Base-by-base conservation (phyloP, 352 stramenopile genomes). In the Pseudoperonospora humuli region DNA sequence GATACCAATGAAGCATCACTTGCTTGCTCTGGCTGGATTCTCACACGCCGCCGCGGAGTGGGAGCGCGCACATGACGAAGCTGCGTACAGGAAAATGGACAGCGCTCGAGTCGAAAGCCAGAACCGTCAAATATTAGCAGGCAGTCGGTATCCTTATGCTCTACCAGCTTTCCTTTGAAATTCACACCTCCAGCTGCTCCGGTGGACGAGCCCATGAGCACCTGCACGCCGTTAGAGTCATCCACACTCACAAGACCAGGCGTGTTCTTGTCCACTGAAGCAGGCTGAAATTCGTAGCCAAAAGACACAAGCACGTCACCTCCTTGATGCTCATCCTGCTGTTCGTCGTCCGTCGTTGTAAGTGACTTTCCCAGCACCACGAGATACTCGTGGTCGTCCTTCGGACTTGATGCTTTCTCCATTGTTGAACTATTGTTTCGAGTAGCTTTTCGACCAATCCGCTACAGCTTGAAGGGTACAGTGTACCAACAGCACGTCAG, bases 111-210 rank as follows among this genome's bases (percentile, higher is more conserved):
- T 0, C 59, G 64, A 48, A 93, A 93, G 32, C 48, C 43, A 9
- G 48, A 45, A 39, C 75, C 78, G 44, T 91, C 75, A 40, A 91
- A 93, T 42, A 91, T 69, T 42, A 93, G 45, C 45, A 93, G 34
- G 31, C 81, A 93, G 39, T 93, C 81, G 9, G 66, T 86, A 7
- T 86, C 74, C 48, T 92, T 92, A 58, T 86, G 78, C 35, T 87
- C 75, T 0, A 66, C 45, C 5, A 76, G 7, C 36, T 91, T 91
- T 14, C 81, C 81, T 37, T 88, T 89, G 55, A 93, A 93, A 18
- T 43, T 58, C 42, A 93, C 79, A 11, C 77, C 75, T 4, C 75
- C 75, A 2, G 65, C 38, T 1, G 68, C 64, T 13, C 71, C 77
- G 0, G 56, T 66, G 18, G 67, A 74, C 25, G 70, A 75, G 14